A percentile compares a stretch with the other conserved stretches of the same genome.
phyloP scores from a whole-genome alignment of 1,139 yeast genomes.

The Geotrichum aggregatum region DNA sequence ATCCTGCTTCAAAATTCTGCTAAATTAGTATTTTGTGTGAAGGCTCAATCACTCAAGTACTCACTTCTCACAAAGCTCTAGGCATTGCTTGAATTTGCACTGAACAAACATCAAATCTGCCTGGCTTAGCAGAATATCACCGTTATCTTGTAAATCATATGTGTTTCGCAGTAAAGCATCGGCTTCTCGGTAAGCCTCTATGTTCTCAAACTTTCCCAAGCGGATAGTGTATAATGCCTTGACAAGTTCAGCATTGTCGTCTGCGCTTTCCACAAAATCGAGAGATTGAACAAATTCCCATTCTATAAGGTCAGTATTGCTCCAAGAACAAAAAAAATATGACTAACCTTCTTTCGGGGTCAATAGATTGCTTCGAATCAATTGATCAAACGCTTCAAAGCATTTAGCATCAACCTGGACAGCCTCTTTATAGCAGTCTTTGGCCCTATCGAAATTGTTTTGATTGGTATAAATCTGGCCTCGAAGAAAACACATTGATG shows the following conservation, averaged over 20 bases:
- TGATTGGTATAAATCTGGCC: constrained; percentile 82
- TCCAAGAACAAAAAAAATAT: background rate
- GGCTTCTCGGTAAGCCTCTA: constrained; percentile 59
- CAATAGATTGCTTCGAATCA: constrained; percentile 67
- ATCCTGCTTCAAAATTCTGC: constrained; percentile 50
- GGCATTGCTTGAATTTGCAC: constrained; percentile 75
- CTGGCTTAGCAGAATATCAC: constrained; percentile 63
- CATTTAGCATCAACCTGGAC: constrained; percentile 84
- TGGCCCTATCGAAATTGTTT: constrained; percentile 81
- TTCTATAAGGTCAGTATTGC: constrained; percentile 34
- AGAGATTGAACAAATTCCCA: constrained; percentile 70
- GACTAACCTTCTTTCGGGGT: constrained; percentile 64
- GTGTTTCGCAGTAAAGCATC: constrained; percentile 64
- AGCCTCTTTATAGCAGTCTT: constrained; percentile 84
- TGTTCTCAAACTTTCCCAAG: constrained; percentile 67
- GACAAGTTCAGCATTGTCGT: constrained; percentile 76
- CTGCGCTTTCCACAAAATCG: constrained; percentile 59
- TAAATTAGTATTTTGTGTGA: background rate
- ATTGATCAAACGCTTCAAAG: constrained; percentile 84
- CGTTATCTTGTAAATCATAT: constrained; percentile 62
- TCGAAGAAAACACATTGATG: constrained; percentile 79
- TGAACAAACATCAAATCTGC: constrained; percentile 74
- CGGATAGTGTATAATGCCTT: constrained; percentile 70
- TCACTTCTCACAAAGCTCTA: constrained; percentile 61
- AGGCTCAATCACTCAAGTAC: constrained; percentile 29